These are phyloP conservation scores for Nepenthes gracilis DNA, from an alignment of 148 eudicot species.

Conservation along the genomic window DNA sequence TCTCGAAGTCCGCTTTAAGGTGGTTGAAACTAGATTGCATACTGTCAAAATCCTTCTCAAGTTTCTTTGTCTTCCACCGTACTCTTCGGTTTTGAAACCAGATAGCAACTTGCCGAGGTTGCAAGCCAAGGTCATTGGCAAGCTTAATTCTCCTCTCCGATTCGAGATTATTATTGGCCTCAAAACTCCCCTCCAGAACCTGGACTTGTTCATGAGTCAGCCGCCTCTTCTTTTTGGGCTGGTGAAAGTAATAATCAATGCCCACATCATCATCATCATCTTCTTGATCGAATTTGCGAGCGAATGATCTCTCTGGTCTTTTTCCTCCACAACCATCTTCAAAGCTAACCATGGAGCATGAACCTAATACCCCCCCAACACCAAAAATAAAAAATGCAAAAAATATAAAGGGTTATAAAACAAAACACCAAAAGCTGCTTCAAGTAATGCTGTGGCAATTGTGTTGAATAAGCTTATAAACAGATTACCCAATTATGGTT, in stretches of 20 bases:
- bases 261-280: constrained; percentile 26
- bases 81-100: constrained; percentile 95
- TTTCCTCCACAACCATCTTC: constrained; percentile 39
- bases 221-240: constrained; percentile 62
- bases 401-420: too few species aligned
- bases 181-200: constrained; percentile 72
- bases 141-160: constrained; percentile 77
- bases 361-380: constrained; percentile 21
- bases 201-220: constrained; percentile 61
- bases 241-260: constrained; percentile 43
- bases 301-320: constrained; percentile 34
- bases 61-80: constrained; percentile 70
- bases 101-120: constrained; percentile 83
- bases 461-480: background rate
- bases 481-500: background rate
- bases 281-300: constrained; percentile 42
- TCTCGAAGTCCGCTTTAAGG: constrained; percentile 55
- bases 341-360: constrained; percentile 67
- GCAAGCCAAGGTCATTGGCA: constrained; percentile 79
- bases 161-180: constrained; percentile 75
- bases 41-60: constrained; percentile 66
- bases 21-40: constrained; percentile 45
- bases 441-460: background rate
- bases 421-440: background rate
- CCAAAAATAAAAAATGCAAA: background rate